Evolutionary conservation across 1,139 yeast genomes (phyloP).

Genomic region (Oligophagozyma castellii): DNA sequence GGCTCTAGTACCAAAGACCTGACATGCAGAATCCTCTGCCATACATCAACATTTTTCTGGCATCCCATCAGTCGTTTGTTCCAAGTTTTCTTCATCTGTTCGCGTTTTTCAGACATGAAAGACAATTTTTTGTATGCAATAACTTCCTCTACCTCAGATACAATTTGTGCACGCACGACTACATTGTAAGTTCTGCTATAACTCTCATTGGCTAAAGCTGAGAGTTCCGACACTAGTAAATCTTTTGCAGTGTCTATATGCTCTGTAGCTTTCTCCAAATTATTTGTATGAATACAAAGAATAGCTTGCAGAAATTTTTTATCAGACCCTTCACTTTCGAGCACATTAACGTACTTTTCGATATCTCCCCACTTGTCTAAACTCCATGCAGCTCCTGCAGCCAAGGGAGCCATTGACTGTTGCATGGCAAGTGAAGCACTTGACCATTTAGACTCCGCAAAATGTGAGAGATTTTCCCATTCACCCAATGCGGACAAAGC

Average conservation of each 20-base stretch:
- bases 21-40: constrained; percentile 94
- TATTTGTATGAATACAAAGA: constrained; percentile 69
- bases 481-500: constrained; percentile 96
- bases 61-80: constrained; percentile 83
- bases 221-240: constrained; percentile 78
- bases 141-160: constrained; percentile 92
- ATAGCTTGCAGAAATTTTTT: constrained; percentile 90
- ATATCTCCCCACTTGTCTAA: constrained; percentile 92
- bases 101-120: constrained; percentile 65
- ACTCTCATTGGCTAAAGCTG: constrained; percentile 90
- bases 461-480: constrained; percentile 84
- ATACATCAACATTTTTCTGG: constrained; percentile 91
- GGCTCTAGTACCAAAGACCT: constrained; percentile 90
- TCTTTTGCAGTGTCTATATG: constrained; percentile 82
- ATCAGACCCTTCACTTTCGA: constrained; percentile 89
- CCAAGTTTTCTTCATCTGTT: constrained; percentile 83
- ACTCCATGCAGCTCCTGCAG: constrained; percentile 99
- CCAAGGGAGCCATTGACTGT: constrained; percentile 88
- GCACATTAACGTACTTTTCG: constrained; percentile 79
- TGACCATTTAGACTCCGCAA: constrained; percentile 81
- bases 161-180: constrained; percentile 91
- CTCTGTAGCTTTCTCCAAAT: constrained; percentile 66
- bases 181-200: constrained; percentile 95
- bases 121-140: constrained; percentile 78
- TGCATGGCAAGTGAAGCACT: constrained; percentile 57